Conservation (phyloP, 768 basidiomycete genomes). For the Mycena capillaripes region DNA sequence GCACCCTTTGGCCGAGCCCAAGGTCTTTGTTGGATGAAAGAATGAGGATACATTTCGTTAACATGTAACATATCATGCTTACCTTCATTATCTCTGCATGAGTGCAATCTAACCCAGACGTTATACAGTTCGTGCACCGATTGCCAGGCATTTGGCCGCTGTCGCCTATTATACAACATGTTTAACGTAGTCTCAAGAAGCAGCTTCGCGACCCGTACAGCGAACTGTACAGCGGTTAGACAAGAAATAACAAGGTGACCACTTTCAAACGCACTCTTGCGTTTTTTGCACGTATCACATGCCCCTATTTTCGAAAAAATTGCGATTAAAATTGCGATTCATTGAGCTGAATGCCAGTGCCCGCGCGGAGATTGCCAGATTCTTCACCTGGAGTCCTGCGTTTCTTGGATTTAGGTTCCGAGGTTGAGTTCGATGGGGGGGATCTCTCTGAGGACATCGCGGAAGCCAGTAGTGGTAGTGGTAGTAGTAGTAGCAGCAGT, state of each 20-base stretch:
- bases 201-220: conserved; percentile 50
- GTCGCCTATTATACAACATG: conserved; percentile 60
- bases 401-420: conserved; percentile 57
- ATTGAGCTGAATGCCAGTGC: too few relatives aligned
- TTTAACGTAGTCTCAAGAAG: conserved; percentile 26
- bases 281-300: conserved; percentile 80
- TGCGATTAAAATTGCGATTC: too few relatives aligned
- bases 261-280: conserved; percentile 68
- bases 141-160: conserved; percentile 78
- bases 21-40: conserved; percentile 49
- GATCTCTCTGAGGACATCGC: conserved; percentile 16
- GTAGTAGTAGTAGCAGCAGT: too few relatives aligned
- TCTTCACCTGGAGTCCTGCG: conserved; percentile 71
- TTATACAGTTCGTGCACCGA: conserved; percentile 74
- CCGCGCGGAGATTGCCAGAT: too few relatives aligned
- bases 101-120: conserved; percentile 72
- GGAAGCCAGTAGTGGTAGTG: too few relatives aligned
- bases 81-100: conserved; percentile 81
- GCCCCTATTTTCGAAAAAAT: too few relatives aligned
- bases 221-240: conserved; percentile 49
- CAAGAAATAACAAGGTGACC: not conserved
- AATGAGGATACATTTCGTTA: not conserved
- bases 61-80: not conserved
- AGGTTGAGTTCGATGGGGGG: conserved; percentile 9
- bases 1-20: conserved; percentile 76